Percentiles rank a stretch among this genome's conserved stretches.
These are phyloP conservation scores for Hygrophorus russula DNA, from an alignment of 768 basidiomycete genomes.

Conservation along the genomic window DNA sequence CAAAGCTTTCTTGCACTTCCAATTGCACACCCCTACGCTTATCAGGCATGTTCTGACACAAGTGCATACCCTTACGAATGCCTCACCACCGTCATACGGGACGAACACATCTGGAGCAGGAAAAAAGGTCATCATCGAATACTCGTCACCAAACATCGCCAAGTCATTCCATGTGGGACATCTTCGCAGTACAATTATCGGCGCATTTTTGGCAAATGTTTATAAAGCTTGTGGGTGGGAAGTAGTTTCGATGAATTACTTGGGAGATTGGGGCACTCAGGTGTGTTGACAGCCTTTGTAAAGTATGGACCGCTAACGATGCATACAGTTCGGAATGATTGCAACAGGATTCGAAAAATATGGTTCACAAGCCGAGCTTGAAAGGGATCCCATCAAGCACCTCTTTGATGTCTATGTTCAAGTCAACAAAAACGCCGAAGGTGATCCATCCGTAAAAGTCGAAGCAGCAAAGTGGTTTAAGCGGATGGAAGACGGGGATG, in stretches of 20 bases:
- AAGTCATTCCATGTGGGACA: constrained; percentile 99
- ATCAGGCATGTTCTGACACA: constrained; percentile 59
- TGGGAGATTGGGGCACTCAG: constrained; percentile 98
- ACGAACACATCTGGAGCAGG: constrained; percentile 65
- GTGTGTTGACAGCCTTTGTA: constrained; percentile 28
- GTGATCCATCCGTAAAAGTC: constrained; percentile 58
- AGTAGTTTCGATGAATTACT: constrained; percentile 84
- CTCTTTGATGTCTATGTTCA: constrained; percentile 91
- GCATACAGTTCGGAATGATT: constrained; percentile 66
- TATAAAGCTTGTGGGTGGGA: constrained; percentile 93
- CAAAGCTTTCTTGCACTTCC: constrained; percentile 79
- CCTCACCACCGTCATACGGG: constrained; percentile 64
- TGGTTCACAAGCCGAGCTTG: constrained; percentile 73
- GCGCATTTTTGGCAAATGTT: constrained; percentile 84
- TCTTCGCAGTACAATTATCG: constrained; percentile 95
- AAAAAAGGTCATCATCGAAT: constrained; percentile 82
- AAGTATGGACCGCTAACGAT: background rate
- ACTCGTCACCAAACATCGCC: constrained; percentile 94
- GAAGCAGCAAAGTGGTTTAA: constrained; percentile 85
- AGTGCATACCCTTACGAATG: constrained; percentile 58
- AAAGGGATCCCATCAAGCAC: constrained; percentile 88
- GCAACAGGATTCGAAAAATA: constrained; percentile 89
- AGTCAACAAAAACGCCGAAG: constrained; percentile 77
- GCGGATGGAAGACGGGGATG: constrained; percentile 90
- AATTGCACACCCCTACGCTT: constrained; percentile 53